Percentiles rank a stretch among this genome's conserved stretches.
Conservation (phyloP, 2,329 filamentous ascomycete genomes). For the Microcyclosporella mali region DNA sequence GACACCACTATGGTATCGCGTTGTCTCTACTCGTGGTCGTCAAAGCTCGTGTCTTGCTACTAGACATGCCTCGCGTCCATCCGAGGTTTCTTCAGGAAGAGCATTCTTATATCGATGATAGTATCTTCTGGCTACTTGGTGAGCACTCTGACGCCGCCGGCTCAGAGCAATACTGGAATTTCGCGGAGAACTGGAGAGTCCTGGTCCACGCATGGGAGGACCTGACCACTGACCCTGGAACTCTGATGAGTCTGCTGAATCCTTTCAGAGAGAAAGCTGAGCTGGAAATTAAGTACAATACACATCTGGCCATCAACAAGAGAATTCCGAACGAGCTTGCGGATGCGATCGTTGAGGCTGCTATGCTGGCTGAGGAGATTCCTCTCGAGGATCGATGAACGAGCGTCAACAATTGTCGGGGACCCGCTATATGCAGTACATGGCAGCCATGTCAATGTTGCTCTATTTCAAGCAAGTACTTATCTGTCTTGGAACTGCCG, state of each 20-base stretch:
- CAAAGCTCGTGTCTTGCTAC: background rate
- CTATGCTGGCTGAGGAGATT: slow-evolving; percentile 6
- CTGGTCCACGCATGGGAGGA: slow-evolving; percentile 1
- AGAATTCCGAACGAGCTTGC: slow-evolving; percentile 4
- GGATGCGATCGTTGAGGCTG: slow-evolving; percentile 3
- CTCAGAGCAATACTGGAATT: slow-evolving; percentile 1
- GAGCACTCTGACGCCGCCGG: background rate
- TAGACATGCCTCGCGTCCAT: background rate
- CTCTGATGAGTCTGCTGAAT: background rate
- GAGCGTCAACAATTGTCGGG: too few species aligned
- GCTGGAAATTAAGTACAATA: background rate
- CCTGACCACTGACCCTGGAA: background rate
- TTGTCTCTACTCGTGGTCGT: slow-evolving; percentile 1
- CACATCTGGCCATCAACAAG: background rate
- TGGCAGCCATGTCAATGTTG: too few species aligned
- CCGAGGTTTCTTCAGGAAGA: background rate
- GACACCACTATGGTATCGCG: background rate
- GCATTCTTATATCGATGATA: slow-evolving; percentile 3
- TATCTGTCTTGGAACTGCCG: too few species aligned
- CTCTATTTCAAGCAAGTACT: too few species aligned
- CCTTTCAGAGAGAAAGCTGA: slow-evolving; percentile 1
- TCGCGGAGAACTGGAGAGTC: slow-evolving; percentile 2
- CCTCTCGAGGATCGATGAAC: background rate
- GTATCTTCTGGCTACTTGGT: background rate
- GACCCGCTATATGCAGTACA: too few species aligned